Percentiles rank a stretch among this genome's conserved stretches.
These are phyloP conservation scores for Zarea fungicola DNA, from an alignment of 2,329 filamentous ascomycete genomes.

Conservation along the genomic window DNA sequence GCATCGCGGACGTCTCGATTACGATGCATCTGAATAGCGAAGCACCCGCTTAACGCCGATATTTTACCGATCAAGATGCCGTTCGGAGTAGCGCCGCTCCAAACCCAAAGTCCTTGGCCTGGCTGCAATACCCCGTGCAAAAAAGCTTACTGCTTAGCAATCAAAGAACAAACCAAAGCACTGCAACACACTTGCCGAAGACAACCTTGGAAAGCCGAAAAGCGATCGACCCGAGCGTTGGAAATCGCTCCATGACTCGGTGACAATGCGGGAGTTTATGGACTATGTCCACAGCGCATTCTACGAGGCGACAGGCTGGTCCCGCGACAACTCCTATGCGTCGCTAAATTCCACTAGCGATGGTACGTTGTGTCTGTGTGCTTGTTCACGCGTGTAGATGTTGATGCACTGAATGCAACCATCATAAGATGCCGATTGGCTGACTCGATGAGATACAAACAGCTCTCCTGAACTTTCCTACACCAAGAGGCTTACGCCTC, in stretches of 20 bases:
- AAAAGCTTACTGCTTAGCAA: no score
- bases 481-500: conserved; percentile 76
- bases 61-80: conserved; percentile 2
- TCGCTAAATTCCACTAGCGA: conserved; percentile 77
- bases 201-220: no score
- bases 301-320: conserved; percentile 81
- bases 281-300: conserved; percentile 92
- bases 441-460: conserved; percentile 1
- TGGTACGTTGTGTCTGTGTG: conserved; percentile 44
- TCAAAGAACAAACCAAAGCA: no score
- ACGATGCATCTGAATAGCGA: no score
- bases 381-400: neutral
- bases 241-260: conserved; percentile 22
- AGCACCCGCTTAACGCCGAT: conserved; percentile 1
- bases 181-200: no score
- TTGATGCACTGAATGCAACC: neutral
- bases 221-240: no score
- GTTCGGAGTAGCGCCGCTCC: no score
- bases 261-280: conserved; percentile 89
- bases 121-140: no score
- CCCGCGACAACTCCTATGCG: conserved; percentile 86
- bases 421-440: neutral
- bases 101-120: no score
- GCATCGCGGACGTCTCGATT: neutral
- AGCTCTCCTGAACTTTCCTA: conserved; percentile 85